Base-by-base conservation (phyloP, 2,329 filamentous ascomycete species). In the Aspergillus chevalieri region DNA sequence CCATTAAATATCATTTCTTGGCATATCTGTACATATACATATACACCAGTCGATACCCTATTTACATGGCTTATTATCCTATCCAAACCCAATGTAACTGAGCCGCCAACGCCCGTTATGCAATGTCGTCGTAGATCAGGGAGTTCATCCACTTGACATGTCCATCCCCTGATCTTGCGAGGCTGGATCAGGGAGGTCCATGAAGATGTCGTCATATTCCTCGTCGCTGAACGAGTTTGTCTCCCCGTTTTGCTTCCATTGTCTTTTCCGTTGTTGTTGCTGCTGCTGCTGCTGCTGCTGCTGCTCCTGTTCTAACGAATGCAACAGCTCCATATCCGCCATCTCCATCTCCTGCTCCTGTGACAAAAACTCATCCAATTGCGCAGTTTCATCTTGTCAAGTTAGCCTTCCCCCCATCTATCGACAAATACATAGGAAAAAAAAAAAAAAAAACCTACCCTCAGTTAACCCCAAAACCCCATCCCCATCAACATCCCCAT, bases 141-240 rank as follows among this genome's bases (percentile, higher is more conserved):
- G 10, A 3, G 34, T 41, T 56, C 46, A 51, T 15, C 55, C 50
- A 38, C 53, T 43, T 10, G 68, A 70, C 62, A 68, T 68, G 52
- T 73, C 70, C 66, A 72, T 71, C 49, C 66, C 65, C 50, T 67
- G 63, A 43, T 57, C 52, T 22, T 55, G 49, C 24, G 54, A 48
- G 15, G 17, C 71, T 52, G 76, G 68, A n/a, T 78, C 74, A 46
- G 82, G 66, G 34, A 87, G 64, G 56, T 88, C 82, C 72, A 81
- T 79, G 63, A 95, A 83, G 6, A 84, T 69, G 53, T 71, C 70
- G 57, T 83, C 79, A 58, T 82, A 83, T 53, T 83, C 80, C n/a
- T 81, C 79, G 53, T 82, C 79, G 56, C 77, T 64, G 47, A 65
- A 67, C 38, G 59, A 62, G 36, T 56, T 55, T 21, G 49, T 49